Conservation (phyloP, 1,284 basidiomycete species). For the Neotropicomus parvogracilis region DNA sequence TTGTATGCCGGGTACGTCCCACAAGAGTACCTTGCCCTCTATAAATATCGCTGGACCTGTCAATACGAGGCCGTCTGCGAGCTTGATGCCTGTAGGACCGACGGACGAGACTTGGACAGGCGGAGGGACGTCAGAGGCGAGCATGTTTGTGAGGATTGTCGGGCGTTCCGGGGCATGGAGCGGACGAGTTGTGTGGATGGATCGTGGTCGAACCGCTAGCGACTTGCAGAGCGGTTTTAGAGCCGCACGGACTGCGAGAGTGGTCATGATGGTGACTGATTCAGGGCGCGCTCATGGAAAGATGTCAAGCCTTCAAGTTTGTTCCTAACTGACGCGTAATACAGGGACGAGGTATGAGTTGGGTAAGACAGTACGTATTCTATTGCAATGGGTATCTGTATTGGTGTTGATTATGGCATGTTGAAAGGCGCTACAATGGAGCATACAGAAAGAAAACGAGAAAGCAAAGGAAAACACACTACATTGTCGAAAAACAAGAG, state of each 20-base stretch:
- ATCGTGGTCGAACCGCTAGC: neutral
- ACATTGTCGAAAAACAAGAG: neutral
- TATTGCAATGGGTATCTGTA: neutral
- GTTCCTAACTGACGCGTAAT: no score
- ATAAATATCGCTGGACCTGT: conserved; percentile 79
- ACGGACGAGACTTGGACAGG: conserved; percentile 69
- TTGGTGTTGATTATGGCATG: neutral
- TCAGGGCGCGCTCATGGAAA: no score
- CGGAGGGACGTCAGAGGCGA: conserved; percentile 64
- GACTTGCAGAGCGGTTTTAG: no score
- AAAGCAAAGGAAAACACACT: neutral
- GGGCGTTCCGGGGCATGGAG: conserved; percentile 21
- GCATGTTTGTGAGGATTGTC: conserved; percentile 60
- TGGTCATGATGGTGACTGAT: conserved; percentile 7
- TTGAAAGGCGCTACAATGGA: conserved; percentile 11
- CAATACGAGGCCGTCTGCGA: conserved; percentile 74
- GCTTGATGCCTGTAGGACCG: conserved; percentile 56
- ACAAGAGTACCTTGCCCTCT: conserved; percentile 84
- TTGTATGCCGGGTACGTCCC: conserved; percentile 68
- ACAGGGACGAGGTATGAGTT: neutral
- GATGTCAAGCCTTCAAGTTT: no score
- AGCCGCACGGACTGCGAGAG: neutral
- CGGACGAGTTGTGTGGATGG: conserved; percentile 20
- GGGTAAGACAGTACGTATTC: no score
- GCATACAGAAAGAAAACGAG: neutral